Percentiles rank a stretch among this genome's conserved stretches.
Evolutionary conservation across 2,329 filamentous ascomycete species (phyloP).

Genomic region (Fusarium brevicatenulatum): DNA sequence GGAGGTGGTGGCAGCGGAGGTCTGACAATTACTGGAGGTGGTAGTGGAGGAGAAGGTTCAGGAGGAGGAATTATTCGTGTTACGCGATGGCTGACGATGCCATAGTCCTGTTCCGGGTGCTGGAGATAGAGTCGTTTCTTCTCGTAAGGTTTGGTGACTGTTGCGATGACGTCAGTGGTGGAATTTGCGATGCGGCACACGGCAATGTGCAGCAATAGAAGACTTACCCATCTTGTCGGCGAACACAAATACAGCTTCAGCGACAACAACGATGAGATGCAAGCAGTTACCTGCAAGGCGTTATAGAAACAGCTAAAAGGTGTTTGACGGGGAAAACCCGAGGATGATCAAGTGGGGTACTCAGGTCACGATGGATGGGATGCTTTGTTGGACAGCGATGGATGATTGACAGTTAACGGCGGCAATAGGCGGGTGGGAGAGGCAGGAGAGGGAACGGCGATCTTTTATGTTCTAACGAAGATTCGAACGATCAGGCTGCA

Average conservation of each 20-base stretch:
- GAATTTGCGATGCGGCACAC: constrained; percentile 14
- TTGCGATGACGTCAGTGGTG: constrained; percentile 39
- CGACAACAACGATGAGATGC: constrained; percentile 5
- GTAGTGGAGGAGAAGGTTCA: constrained; percentile 45
- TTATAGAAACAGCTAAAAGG: constrained; percentile 10
- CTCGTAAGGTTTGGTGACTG: constrained; percentile 45
- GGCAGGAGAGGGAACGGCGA: constrained; percentile 23
- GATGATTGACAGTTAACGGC: constrained; percentile 19
- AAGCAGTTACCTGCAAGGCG: constrained; percentile 22
- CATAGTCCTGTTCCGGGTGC: constrained; percentile 53
- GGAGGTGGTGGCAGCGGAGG: constrained; percentile 41
- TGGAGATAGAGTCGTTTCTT: constrained; percentile 58
- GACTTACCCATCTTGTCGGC: constrained; percentile 40
- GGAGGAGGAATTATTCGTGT: constrained; percentile 52
- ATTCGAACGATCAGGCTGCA: constrained; percentile 14
- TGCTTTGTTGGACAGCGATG: constrained; percentile 1
- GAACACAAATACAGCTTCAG: neutral
- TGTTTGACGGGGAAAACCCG: constrained; percentile 11
- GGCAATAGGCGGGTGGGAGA: neutral
- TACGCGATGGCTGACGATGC: constrained; percentile 49
- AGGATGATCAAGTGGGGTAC: constrained; percentile 25
- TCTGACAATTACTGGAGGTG: constrained; percentile 32
- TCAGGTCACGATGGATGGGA: constrained; percentile 23
- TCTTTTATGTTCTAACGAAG: constrained; percentile 36
- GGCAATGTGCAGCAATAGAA: constrained; percentile 11